Percentiles rank a stretch among this genome's conserved stretches.
Evolutionary conservation across 495 filamentous ascomycete genomes (phyloP).

Genomic region (Tuber calosporum): DNA sequence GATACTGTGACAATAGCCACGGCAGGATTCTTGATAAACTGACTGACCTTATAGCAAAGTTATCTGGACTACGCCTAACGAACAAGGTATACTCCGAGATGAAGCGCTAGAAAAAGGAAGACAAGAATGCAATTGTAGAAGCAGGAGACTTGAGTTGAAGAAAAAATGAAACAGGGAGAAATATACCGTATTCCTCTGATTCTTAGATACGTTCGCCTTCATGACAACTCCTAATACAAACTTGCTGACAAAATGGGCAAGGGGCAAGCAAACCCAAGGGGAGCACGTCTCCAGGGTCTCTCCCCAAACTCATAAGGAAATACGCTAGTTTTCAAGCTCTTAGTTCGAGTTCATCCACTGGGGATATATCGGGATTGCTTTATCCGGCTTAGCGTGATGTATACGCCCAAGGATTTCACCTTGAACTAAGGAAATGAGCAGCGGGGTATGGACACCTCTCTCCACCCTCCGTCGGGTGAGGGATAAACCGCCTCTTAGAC

Average conservation of each 20-base stretch:
- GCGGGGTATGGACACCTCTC: not conserved
- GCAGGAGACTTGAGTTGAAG: not conserved
- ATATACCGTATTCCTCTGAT: not conserved
- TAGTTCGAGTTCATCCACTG: not conserved
- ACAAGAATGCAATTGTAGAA: not conserved
- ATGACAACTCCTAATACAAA: not conserved
- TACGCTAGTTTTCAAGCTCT: not conserved
- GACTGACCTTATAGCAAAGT: not conserved
- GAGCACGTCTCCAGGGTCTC: not conserved
- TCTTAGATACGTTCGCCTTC: not conserved
- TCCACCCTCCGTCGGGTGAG: not conserved
- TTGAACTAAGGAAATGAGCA: not conserved
- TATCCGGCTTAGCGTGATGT: conserved; percentile 13
- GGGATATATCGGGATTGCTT: conserved; percentile 28
- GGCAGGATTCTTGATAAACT: not conserved
- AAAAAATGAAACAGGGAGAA: not conserved
- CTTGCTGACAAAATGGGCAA: not conserved
- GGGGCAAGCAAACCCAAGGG: not conserved
- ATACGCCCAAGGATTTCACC: conserved; percentile 12
- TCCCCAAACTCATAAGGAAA: not conserved
- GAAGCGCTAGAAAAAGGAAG: not conserved
- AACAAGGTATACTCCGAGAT: not conserved
- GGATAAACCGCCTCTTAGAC: not conserved
- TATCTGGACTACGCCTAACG: not conserved
- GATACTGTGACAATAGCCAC: not conserved